These are phyloP conservation scores for Infundibulicybe gibba DNA, from an alignment of 768 basidiomycete species.

Conservation along the genomic window DNA sequence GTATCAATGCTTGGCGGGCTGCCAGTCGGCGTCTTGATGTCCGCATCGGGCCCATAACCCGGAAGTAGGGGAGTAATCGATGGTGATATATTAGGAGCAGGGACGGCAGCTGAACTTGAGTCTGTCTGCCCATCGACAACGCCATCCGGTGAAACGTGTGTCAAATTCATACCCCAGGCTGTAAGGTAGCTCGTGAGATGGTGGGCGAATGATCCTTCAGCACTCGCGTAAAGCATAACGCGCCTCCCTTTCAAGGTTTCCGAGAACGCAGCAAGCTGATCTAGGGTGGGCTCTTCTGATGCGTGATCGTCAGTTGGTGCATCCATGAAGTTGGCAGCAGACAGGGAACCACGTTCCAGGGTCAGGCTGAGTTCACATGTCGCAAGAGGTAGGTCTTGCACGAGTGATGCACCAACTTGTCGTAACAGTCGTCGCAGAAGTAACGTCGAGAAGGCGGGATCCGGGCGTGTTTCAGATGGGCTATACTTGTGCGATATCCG, in stretches of 20 bases:
- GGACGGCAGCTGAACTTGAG: slow-evolving; percentile 9
- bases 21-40: slow-evolving; percentile 7
- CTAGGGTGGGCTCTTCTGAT: slow-evolving; percentile 72
- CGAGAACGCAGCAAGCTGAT: slow-evolving; percentile 75
- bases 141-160: slow-evolving; percentile 65
- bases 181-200: slow-evolving; percentile 92
- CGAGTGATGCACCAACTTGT: slow-evolving; percentile 51
- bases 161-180: slow-evolving; percentile 93
- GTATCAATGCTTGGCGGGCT: slow-evolving; percentile 14
- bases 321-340: slow-evolving; percentile 33
- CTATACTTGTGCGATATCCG: slow-evolving; percentile 47
- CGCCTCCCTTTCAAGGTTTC: slow-evolving; percentile 81
- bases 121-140: slow-evolving; percentile 37
- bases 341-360: slow-evolving; percentile 55
- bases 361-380: slow-evolving; percentile 65
- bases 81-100: slow-evolving; percentile 4
- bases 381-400: slow-evolving; percentile 36
- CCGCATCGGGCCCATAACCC: slow-evolving; percentile 2
- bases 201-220: slow-evolving; percentile 86
- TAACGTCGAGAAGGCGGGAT: slow-evolving; percentile 40
- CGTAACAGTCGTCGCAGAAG: slow-evolving; percentile 59
- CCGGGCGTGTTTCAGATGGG: slow-evolving; percentile 30
- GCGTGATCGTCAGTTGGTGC: slow-evolving; percentile 49
- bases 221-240: slow-evolving; percentile 80
- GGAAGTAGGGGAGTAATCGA: slow-evolving; percentile 4